Evolutionary conservation across 1,284 basidiomycete genomes (phyloP).

Genomic region (Rhizoctonia solani): DNA sequence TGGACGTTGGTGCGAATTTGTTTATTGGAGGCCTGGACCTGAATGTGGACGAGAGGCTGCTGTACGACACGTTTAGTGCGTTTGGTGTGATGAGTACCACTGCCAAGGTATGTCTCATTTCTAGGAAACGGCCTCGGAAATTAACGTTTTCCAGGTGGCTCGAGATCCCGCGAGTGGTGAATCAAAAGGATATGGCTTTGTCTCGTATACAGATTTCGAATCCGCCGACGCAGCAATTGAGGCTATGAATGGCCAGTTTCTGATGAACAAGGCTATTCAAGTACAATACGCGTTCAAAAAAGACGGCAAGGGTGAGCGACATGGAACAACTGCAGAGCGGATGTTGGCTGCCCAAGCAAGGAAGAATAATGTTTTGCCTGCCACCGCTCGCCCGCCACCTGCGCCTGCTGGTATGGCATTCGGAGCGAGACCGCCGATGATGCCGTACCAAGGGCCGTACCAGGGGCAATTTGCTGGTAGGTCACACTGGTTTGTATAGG

Average conservation of each 20-base stretch:
- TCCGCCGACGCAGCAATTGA: conserved; percentile 95
- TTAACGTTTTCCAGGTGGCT: conserved; percentile 65
- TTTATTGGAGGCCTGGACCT: conserved; percentile 96
- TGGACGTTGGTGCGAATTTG: conserved; percentile 96
- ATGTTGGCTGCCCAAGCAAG: conserved; percentile 93
- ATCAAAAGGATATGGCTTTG: conserved; percentile 96
- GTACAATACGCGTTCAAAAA: conserved; percentile 99
- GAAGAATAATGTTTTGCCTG: conserved; percentile 88
- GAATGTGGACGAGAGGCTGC: conserved; percentile 87
- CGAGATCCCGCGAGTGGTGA: conserved; percentile 82
- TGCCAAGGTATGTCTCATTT: conserved; percentile 72
- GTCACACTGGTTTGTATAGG: conserved; percentile 27
- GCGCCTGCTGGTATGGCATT: conserved; percentile 67
- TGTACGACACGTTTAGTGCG: conserved; percentile 94
- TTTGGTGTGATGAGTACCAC: conserved; percentile 94
- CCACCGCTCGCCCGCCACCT: conserved; percentile 62
- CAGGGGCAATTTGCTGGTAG: conserved; percentile 79
- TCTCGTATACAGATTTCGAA: conserved; percentile 96
- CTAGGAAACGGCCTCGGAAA: not conserved
- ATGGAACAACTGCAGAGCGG: conserved; percentile 93
- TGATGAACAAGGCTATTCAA: conserved; percentile 96
- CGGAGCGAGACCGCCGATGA: conserved; percentile 48
- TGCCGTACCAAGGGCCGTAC: conserved; percentile 68
- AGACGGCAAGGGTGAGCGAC: conserved; percentile 96
- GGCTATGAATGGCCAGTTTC: conserved; percentile 95